Percentiles rank a stretch among this genome's conserved stretches.
Evolutionary conservation across 2,329 filamentous ascomycete species (phyloP).

Genomic region (Arachnomyces sp.): DNA sequence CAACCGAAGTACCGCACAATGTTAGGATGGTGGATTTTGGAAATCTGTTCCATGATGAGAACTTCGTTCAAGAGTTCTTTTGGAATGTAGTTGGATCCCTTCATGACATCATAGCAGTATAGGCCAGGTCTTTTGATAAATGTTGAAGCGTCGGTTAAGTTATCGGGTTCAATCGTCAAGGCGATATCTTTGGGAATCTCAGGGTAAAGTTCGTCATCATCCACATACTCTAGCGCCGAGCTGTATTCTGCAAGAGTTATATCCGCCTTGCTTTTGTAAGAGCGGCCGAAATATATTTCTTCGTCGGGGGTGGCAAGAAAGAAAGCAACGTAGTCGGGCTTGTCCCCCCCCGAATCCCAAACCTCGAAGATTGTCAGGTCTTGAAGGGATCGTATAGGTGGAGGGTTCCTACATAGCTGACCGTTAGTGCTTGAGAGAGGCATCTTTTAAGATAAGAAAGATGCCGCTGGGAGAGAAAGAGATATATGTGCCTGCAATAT

Average conservation of each 20-base stretch:
- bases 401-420: too few species aligned
- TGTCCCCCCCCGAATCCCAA: not conserved
- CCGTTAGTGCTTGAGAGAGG: too few species aligned
- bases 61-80: not conserved
- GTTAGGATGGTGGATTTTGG: conserved; percentile 18
- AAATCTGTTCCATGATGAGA: conserved; percentile 10
- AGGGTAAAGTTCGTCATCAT: not conserved
- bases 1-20: conserved; percentile 17
- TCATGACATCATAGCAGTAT: not conserved
- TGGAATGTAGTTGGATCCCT: not conserved
- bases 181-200: not conserved
- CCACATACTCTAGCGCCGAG: not conserved
- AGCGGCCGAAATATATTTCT: too few species aligned
- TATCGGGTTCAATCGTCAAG: not conserved
- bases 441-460: too few species aligned
- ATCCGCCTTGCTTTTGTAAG: not conserved
- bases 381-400: not conserved
- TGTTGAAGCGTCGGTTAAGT: not conserved
- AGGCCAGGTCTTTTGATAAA: conserved; percentile 2
- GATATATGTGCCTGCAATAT: too few species aligned
- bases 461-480: too few species aligned
- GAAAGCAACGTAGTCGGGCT: not conserved
- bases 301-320: not conserved
- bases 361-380: not conserved
- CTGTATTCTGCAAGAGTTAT: not conserved